Conservation (phyloP, 352 stramenopile species). For the Phytophthora multivora region DNA sequence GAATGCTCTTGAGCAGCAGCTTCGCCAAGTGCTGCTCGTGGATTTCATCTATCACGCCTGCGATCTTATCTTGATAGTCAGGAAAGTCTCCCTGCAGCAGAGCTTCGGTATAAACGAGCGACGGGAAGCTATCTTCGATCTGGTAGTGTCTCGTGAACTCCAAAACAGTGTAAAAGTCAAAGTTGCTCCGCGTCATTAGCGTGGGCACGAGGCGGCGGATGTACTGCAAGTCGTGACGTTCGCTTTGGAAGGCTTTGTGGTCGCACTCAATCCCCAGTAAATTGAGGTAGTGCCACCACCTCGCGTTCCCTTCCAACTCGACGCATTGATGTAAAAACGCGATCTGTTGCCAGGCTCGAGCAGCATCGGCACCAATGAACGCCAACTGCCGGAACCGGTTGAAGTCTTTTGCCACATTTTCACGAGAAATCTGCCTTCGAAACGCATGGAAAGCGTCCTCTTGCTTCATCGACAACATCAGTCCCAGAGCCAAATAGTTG, state of each 20-base stretch:
- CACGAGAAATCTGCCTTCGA: slow-evolving; percentile 73
- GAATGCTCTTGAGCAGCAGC: slow-evolving; percentile 62
- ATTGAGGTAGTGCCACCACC: slow-evolving; percentile 85
- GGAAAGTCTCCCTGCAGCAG: slow-evolving; percentile 51
- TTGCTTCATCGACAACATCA: slow-evolving; percentile 82
- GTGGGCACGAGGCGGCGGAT: slow-evolving; percentile 68
- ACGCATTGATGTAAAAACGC: slow-evolving; percentile 82
- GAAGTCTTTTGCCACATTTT: slow-evolving; percentile 86
- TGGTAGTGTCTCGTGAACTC: slow-evolving; percentile 87
- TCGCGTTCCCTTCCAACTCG: slow-evolving; percentile 79
- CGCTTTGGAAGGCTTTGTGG: slow-evolving; percentile 77
- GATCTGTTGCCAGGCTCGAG: slow-evolving; percentile 80
- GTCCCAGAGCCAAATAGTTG: slow-evolving; percentile 61
- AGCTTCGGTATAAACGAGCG: slow-evolving; percentile 69
- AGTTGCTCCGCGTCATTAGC: slow-evolving; percentile 70
- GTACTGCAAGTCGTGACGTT: slow-evolving; percentile 67
- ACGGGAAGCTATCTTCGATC: slow-evolving; percentile 79
- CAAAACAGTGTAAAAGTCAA: slow-evolving; percentile 79
- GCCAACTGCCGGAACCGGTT: slow-evolving; percentile 79
- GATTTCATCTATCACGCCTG: slow-evolving; percentile 79
- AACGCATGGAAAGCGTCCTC: slow-evolving; percentile 75
- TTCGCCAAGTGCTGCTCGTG: slow-evolving; percentile 68
- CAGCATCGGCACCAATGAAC: slow-evolving; percentile 71
- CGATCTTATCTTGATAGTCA: slow-evolving; percentile 82
- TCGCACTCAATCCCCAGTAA: slow-evolving; percentile 80